Evolutionary conservation across 2,329 filamentous ascomycete species (phyloP).

Genomic region (Botrytis sinoallii): DNA sequence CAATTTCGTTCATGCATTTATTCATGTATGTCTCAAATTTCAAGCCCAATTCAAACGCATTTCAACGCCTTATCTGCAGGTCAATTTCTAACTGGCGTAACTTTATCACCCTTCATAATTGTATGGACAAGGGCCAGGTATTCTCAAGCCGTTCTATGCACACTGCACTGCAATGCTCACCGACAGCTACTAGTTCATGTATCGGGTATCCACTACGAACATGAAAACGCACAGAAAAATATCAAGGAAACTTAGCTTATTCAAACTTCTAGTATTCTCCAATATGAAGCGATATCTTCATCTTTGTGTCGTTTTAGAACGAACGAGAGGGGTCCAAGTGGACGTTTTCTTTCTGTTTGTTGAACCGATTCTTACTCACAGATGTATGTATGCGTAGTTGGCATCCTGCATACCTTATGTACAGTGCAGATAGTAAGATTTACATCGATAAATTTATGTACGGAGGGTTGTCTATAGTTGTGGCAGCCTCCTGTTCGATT

Average conservation of each 20-base stretch:
- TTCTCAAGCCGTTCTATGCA: neutral
- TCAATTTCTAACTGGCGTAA: neutral
- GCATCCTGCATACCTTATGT: neutral
- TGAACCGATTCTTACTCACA: neutral
- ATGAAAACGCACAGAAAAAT: neutral
- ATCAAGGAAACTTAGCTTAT: neutral
- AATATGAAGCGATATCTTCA: neutral
- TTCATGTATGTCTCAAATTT: neutral
- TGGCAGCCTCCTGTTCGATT: constrained; percentile 1
- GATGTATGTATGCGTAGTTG: neutral
- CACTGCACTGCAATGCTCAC: constrained; percentile 2
- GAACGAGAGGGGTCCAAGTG: constrained; percentile 10
- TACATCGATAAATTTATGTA: neutral
- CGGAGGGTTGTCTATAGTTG: neutral
- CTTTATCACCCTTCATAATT: neutral
- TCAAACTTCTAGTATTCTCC: constrained; percentile 1
- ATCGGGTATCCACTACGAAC: neutral
- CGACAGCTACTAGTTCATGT: neutral
- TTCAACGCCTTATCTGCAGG: constrained; percentile 2
- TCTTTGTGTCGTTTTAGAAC: neutral
- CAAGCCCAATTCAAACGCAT: neutral
- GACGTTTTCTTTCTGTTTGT: neutral
- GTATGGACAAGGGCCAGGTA: neutral
- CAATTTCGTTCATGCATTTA: neutral
- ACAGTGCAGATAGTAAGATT: neutral